Base-by-base conservation (phyloP, 495 filamentous ascomycete species). In the Rhypophila decipiens region DNA sequence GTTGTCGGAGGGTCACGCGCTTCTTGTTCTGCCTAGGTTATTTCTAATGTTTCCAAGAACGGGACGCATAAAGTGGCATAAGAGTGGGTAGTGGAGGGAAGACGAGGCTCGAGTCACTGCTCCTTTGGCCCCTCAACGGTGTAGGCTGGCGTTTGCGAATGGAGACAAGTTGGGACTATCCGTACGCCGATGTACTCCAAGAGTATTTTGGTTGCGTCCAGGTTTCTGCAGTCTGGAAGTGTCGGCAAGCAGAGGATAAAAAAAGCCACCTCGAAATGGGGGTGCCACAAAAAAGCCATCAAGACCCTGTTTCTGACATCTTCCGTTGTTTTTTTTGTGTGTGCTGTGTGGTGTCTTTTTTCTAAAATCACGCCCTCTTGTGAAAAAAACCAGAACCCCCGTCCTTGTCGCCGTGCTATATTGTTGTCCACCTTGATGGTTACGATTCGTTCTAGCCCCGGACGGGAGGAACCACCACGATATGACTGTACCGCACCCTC, bases 251-350 rank as follows among this genome's bases (percentile, higher is more conserved):
- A 34, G 24, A 15, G 3, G 24, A 8, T 44, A 34, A 34, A 27
- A 34, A 17, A 9, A 20, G 15, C 10, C 31, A 38, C 17, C 31
- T 52, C 42, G 49, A 42, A 34, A 42, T 55, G 54, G 48, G 46
- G 53, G 54, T 58, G 51, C 49, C 51, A 58, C 55, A 22, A 46
- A n/a, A n/a, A 46, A 44, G 42, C 44, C 47, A 39, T 21, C 47
- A 38, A 55, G 49, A 58, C 51, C 52, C 46, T 58, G 47, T 21
- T 55, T 49, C 46, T 48, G 29, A 37, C 1, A 15, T 46, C 27
- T 19, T 15, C 27, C 22, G 13, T 44, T 39, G 34, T 15, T 36
- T 8, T 41, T 31, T 38, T 7, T 53, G 29, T 22, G 24, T 35
- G 35, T 37, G 41, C n/a, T 11, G 36, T 13, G 39, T n/a, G 21